phyloP scores from a whole-genome alignment of 106 monocot species.

The Chionographis japonica region DNA sequence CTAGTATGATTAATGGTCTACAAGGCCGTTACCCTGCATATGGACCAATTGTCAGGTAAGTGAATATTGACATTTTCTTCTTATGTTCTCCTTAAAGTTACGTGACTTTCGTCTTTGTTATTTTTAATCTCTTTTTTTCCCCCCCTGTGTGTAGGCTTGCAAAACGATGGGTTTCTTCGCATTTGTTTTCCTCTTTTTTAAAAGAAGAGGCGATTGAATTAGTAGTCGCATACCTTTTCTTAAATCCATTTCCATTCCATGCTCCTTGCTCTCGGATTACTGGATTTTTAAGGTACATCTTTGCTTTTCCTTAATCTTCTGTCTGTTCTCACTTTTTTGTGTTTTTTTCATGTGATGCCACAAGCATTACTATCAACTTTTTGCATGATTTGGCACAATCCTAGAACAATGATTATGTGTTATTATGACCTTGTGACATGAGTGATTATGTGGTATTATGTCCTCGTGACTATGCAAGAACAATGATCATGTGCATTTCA shows the following conservation, averaged over 20 bases:
- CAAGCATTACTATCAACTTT: not conserved
- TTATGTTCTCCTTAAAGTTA: not conserved
- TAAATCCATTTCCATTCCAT: conserved; percentile 80
- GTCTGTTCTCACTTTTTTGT: not conserved
- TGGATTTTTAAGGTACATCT: conserved; percentile 82
- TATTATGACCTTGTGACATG: too few relatives aligned
- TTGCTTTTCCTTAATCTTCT: not conserved
- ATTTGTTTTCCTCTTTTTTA: conserved; percentile 84
- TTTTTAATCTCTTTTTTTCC: not conserved
- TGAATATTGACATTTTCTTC: not conserved
- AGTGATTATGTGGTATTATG: too few relatives aligned
- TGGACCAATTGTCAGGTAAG: conserved; percentile 86
- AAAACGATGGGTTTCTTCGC: conserved; percentile 85
- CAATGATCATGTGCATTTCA: too few relatives aligned
- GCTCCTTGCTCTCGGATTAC: conserved; percentile 70
- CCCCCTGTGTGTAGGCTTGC: conserved; percentile 63
- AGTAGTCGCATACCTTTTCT: conserved; percentile 84
- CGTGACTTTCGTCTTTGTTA: not conserved
- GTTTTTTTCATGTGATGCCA: not conserved
- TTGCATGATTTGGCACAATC: too few relatives aligned
- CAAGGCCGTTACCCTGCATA: conserved; percentile 72
- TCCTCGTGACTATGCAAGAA: too few relatives aligned
- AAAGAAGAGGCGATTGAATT: conserved; percentile 84
- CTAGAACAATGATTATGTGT: too few relatives aligned
- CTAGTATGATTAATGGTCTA: conserved; percentile 98